phyloP scores from a whole-genome alignment of 2,329 filamentous ascomycete species.

The Botrytis fabae region DNA sequence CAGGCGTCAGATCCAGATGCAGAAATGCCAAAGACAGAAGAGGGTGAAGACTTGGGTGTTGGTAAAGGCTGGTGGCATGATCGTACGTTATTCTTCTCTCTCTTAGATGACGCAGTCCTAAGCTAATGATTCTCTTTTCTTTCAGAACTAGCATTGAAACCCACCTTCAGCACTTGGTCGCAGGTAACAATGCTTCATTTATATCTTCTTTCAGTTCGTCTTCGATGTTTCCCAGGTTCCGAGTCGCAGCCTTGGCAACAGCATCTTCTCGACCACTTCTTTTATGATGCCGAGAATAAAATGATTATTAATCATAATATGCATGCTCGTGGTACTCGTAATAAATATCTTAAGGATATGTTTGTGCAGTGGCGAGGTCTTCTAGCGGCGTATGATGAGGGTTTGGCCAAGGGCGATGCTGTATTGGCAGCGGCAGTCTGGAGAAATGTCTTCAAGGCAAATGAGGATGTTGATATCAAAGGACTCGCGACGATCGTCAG shows the following conservation, averaged over 20 bases:
- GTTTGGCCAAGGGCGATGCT: conserved; percentile 72
- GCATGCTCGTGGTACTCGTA: conserved; percentile 57
- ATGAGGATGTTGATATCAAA: conserved; percentile 60
- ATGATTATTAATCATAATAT: conserved; percentile 80
- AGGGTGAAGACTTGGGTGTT: conserved; percentile 79
- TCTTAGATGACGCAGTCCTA: neutral
- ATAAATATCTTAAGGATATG: conserved; percentile 78
- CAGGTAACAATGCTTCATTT: conserved; percentile 96
- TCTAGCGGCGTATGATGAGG: conserved; percentile 82
- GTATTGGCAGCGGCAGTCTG: conserved; percentile 81
- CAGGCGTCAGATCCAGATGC: conserved; percentile 50
- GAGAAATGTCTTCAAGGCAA: conserved; percentile 87
- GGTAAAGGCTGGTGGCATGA: conserved; percentile 79
- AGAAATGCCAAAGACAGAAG: conserved; percentile 67
- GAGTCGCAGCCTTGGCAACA: conserved; percentile 77
- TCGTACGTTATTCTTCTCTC: conserved; percentile 52
- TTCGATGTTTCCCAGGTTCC: conserved; percentile 74
- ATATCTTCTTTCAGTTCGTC: conserved; percentile 81
- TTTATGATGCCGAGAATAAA: conserved; percentile 80
- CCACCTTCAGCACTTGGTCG: conserved; percentile 94
- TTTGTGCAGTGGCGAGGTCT: conserved; percentile 92
- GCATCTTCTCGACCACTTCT: conserved; percentile 93
- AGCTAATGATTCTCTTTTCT: conserved; percentile 17
- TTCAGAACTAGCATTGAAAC: conserved; percentile 72
- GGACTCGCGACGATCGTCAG: conserved; percentile 62